phyloP scores from a whole-genome alignment of 2,329 filamentous ascomycete species.

The Pseudogymnoascus sp. region DNA sequence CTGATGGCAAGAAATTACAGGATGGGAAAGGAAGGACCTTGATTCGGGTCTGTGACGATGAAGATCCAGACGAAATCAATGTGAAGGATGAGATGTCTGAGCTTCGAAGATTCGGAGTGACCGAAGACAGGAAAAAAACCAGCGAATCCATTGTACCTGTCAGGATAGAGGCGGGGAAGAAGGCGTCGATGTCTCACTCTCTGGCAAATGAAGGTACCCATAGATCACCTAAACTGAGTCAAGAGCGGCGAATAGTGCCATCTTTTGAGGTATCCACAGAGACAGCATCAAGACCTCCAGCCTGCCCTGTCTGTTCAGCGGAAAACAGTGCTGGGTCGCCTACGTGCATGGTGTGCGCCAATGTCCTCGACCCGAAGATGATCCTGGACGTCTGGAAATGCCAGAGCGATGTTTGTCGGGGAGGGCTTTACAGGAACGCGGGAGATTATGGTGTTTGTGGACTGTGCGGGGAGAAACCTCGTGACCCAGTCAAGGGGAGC shows the following conservation, averaged over 20 bases:
- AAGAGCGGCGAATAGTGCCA: neutral
- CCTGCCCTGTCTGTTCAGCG: conserved; percentile 61
- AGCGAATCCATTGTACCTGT: neutral
- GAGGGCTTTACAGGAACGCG: conserved; percentile 56
- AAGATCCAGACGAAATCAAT: conserved; percentile 50
- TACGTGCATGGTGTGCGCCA: conserved; percentile 61
- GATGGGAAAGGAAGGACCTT: conserved; percentile 60
- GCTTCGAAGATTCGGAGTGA: conserved; percentile 33
- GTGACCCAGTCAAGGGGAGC: neutral
- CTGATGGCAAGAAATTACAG: conserved; percentile 55
- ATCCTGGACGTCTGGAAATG: conserved; percentile 59
- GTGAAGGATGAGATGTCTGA: conserved; percentile 59
- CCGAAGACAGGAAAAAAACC: conserved; percentile 13
- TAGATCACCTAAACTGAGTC: neutral
- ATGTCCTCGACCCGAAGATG: conserved; percentile 53
- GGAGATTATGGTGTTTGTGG: conserved; percentile 64
- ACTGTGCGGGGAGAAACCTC: conserved; percentile 45
- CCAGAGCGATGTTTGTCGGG: conserved; percentile 44
- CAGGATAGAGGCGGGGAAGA: neutral
- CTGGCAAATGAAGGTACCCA: neutral
- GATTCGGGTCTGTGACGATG: conserved; percentile 68
- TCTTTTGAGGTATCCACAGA: neutral
- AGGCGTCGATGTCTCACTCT: neutral
- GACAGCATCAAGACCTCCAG: neutral
- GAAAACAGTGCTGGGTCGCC: conserved; percentile 45